Percentiles rank a stretch among this genome's conserved stretches.
phyloP scores from a whole-genome alignment of 352 stramenopile genomes.

The Phytophthora crassamura region DNA sequence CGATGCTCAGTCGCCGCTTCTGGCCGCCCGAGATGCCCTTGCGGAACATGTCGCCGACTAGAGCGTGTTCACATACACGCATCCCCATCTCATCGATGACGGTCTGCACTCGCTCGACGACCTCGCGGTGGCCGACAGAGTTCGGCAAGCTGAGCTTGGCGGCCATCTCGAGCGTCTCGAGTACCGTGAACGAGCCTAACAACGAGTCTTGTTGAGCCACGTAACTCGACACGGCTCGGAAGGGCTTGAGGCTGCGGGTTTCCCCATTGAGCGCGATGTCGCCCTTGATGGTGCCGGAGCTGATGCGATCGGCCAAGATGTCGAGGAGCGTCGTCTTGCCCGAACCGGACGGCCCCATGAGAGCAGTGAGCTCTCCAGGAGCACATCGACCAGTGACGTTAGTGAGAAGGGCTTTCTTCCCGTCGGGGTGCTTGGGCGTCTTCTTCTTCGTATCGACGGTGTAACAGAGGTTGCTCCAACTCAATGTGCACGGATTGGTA shows the following conservation, averaged over 20 bases:
- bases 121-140: constrained; percentile 38
- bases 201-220: constrained; percentile 64
- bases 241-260: constrained; percentile 38
- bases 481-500: constrained; percentile 24
- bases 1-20: constrained; percentile 94
- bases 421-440: constrained; percentile 16
- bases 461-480: constrained; percentile 28
- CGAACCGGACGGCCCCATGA: constrained; percentile 66
- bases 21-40: constrained; percentile 90
- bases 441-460: constrained; percentile 35
- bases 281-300: constrained; percentile 42
- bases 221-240: constrained; percentile 58
- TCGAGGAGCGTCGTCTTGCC: constrained; percentile 77
- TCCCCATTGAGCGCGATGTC: constrained; percentile 56
- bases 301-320: constrained; percentile 57
- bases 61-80: constrained; percentile 51
- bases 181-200: constrained; percentile 67
- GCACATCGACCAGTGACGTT: constrained; percentile 64
- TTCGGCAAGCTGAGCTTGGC: constrained; percentile 55
- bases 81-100: constrained; percentile 77
- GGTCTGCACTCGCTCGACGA: constrained; percentile 53
- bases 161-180: constrained; percentile 70
- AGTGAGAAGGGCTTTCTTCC: constrained; percentile 58
- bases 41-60: constrained; percentile 83
- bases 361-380: constrained; percentile 62